A percentile compares a stretch with the other conserved stretches of the same genome.
phyloP scores from a whole-genome alignment of 257 asterid genomes.

The Parsonsia alboflavescens region DNA sequence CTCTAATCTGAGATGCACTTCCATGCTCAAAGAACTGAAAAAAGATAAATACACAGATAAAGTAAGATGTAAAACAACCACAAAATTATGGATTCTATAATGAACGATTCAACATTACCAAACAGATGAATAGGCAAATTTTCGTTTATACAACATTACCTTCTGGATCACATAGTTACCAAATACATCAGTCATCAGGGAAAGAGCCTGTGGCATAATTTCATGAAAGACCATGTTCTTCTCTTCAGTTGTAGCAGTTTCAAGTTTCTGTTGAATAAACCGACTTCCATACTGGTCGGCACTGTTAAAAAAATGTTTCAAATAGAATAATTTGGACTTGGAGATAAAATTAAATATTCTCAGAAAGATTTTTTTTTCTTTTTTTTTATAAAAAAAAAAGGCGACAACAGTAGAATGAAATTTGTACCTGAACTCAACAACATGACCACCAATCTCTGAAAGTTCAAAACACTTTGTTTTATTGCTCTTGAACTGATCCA shows the following conservation, averaged over 20 bases:
- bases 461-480: conserved; percentile 69
- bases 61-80: conserved; percentile 6
- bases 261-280: conserved; percentile 85
- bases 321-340: neutral
- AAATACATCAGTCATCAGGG: conserved; percentile 82
- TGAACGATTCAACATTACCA: neutral
- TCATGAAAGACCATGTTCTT: conserved; percentile 74
- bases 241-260: conserved; percentile 61
- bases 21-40: conserved; percentile 84
- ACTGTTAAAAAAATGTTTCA: conserved; percentile 33
- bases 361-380: no score
- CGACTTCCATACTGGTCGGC: conserved; percentile 86
- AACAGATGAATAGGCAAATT: neutral
- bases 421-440: conserved; percentile 75
- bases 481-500: conserved; percentile 73
- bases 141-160: conserved; percentile 31
- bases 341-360: neutral
- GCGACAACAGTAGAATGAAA: neutral
- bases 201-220: conserved; percentile 65
- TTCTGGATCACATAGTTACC: conserved; percentile 88
- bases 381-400: no score
- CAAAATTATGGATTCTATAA: neutral
- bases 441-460: conserved; percentile 75
- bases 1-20: conserved; percentile 53
- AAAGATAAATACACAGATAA: conserved; percentile 3